phyloP scores from a whole-genome alignment of 2,329 filamentous ascomycete species.

The Trichophaea hybrida region DNA sequence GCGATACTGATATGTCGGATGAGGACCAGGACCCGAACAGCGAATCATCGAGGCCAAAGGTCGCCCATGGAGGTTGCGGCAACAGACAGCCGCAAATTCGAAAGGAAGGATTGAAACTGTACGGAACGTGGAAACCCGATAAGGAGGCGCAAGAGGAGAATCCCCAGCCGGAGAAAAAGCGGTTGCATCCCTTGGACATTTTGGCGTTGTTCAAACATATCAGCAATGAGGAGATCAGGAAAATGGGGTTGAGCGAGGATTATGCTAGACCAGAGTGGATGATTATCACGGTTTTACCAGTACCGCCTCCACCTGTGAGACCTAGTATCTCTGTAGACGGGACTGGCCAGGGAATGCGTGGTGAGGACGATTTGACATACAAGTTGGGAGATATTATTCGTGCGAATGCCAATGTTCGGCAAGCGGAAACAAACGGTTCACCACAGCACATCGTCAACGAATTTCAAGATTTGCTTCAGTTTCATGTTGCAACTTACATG shows the following conservation, averaged over 20 bases:
- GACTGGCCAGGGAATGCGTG: conserved; percentile 68
- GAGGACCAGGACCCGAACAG: conserved; percentile 52
- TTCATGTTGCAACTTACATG: conserved; percentile 98
- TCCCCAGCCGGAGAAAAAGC: conserved; percentile 61
- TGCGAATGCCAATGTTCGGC: conserved; percentile 85
- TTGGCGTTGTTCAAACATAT: conserved; percentile 79
- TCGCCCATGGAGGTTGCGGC: conserved; percentile 73
- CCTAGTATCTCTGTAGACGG: conserved; percentile 96
- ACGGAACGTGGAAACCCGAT: conserved; percentile 54
- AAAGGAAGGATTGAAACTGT: conserved; percentile 71
- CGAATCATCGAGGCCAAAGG: conserved; percentile 47
- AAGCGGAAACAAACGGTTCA: conserved; percentile 80
- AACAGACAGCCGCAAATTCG: conserved; percentile 80
- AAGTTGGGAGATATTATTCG: conserved; percentile 97
- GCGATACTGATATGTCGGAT: conserved; percentile 52
- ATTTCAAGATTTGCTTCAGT: conserved; percentile 84
- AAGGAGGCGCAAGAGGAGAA: conserved; percentile 53
- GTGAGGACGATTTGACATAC: conserved; percentile 98
- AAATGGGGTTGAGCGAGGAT: conserved; percentile 85
- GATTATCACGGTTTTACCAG: conserved; percentile 85
- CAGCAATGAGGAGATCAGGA: conserved; percentile 60
- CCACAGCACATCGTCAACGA: conserved; percentile 82
- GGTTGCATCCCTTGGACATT: conserved; percentile 70
- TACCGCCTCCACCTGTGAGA: conserved; percentile 86
- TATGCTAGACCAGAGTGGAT: conserved; percentile 98